Percentiles rank a stretch among this genome's conserved stretches.
These are phyloP conservation scores for Eremochloa ophiuroides DNA, from an alignment of 176 grass and related monocot genomes.

Conservation along the genomic window DNA sequence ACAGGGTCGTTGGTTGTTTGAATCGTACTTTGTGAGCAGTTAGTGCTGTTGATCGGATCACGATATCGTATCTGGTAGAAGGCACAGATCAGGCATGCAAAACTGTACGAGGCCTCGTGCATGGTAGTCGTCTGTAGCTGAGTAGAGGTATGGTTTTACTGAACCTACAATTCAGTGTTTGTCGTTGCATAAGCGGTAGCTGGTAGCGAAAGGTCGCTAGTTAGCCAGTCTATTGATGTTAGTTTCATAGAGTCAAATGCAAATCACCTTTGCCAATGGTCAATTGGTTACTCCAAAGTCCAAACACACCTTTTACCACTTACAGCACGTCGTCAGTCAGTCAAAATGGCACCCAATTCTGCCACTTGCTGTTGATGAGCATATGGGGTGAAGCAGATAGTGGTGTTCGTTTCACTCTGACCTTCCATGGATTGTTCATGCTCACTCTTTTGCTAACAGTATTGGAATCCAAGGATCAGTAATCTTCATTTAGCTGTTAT, in stretches of 20 bases:
- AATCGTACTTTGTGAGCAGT: slow-evolving; percentile 2
- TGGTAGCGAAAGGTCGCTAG: not conserved
- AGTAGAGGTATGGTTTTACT: not conserved
- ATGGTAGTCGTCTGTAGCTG: not conserved
- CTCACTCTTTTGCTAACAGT: not conserved
- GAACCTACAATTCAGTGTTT: not conserved
- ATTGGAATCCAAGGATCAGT: slow-evolving; percentile 4
- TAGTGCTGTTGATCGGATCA: slow-evolving; percentile 10
- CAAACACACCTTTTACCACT: slow-evolving; percentile 10
- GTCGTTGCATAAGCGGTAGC: not conserved
- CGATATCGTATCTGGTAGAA: not conserved
- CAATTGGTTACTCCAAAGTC: slow-evolving; percentile 18
- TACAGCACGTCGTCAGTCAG: not conserved
- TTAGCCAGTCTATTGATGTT: not conserved
- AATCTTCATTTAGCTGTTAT: not conserved
- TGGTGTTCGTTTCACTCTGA: not conserved
- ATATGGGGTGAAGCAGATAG: not conserved
- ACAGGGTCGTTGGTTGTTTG: slow-evolving; percentile 1
- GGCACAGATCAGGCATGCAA: not conserved
- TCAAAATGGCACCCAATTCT: not conserved
- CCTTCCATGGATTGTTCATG: not conserved
- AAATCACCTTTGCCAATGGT: not conserved
- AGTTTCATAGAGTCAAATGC: not conserved
- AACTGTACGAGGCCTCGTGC: not conserved
- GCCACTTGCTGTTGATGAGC: not conserved